Evolutionary conservation across 306 rosid genomes (phyloP), one percentile per base, ranked within the genome.

Genomic region (Cicer yamashitae): DNA sequence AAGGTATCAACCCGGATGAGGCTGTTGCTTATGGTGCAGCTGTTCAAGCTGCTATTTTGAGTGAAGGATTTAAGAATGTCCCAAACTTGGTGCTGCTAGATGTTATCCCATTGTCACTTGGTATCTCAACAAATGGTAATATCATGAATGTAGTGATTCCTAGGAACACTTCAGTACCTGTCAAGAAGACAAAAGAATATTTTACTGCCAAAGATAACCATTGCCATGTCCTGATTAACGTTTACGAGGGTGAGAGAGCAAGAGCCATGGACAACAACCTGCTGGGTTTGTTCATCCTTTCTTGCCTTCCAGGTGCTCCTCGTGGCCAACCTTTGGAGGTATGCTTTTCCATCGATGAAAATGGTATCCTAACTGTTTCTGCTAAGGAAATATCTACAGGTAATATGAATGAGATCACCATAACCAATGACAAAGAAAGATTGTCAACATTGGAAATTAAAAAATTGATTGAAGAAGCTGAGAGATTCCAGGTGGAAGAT

Each of bases 231-330:
- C 1, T 5, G n/a, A 14, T 83, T 39, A 6, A 47, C 0, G 86
- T 88, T 10, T 85, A 67, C 1, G 87, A 88, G 76, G 91, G 91
- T 1, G 91, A 88, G 80, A 83, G 91, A 39, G 60, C 80, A 3
- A 78, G 70, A 41, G 65, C 84, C 0, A 46, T 15, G 0, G 89
- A 88, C 53, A 85, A 88, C 82, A 83, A 81, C 44, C n/a, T 79
- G 73, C 51, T 88, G 2, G 89, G 87, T 0, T 52, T 63, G 7
- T 83, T 85, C 2, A 0, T 2, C 14, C 70, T 78, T 62, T 0
- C 63, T 51, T 10, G 45, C 18, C 25, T 84, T 60, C 88, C 90
- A 18, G 76, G 64, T 2, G 87, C 82, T 4, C 88, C 79, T 0
- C 46, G 81, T 3, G 88, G 90, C 25, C 78, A 61, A 48, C 67